phyloP scores from a whole-genome alignment of 441 rosid species.

The Pelargonium cotyledonis region DNA sequence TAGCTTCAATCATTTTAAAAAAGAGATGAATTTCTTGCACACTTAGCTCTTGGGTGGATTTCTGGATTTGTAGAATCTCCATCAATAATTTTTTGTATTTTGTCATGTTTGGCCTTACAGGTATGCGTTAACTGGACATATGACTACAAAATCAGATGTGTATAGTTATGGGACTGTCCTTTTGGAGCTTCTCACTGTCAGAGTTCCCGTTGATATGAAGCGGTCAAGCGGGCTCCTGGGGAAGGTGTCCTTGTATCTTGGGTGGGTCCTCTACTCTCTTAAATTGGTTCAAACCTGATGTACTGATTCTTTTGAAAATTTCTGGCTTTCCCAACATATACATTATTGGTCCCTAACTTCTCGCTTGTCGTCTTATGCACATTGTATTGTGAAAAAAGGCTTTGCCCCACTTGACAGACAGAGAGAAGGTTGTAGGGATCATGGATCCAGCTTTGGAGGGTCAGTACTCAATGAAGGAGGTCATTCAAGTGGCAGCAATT shows the following conservation, averaged over 20 bases:
- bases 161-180: conserved; percentile 69
- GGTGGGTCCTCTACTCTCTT: conserved; percentile 23
- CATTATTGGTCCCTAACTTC: background rate
- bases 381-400: conserved; percentile 40
- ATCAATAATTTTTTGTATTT: too few species aligned
- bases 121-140: conserved; percentile 70
- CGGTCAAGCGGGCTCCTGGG: conserved; percentile 5
- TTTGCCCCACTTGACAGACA: conserved; percentile 62
- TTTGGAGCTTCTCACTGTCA: conserved; percentile 62
- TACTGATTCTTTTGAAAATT: background rate
- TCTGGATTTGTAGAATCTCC: background rate
- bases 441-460: conserved; percentile 86
- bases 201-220: conserved; percentile 26
- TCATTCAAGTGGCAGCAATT: conserved; percentile 91
- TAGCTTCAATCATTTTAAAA: background rate
- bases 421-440: conserved; percentile 71
- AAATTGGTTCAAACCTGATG: background rate
- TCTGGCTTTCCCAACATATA: background rate
- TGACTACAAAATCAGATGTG: conserved; percentile 71
- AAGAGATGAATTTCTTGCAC: too few species aligned
- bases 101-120: conserved; percentile 21
- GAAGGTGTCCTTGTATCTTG: conserved; percentile 2
- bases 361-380: background rate
- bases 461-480: conserved; percentile 80
- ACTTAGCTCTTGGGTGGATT: background rate